Conservation (phyloP, 371 early-diverging fungal genomes). For the Haplosporangium sp. region DNA sequence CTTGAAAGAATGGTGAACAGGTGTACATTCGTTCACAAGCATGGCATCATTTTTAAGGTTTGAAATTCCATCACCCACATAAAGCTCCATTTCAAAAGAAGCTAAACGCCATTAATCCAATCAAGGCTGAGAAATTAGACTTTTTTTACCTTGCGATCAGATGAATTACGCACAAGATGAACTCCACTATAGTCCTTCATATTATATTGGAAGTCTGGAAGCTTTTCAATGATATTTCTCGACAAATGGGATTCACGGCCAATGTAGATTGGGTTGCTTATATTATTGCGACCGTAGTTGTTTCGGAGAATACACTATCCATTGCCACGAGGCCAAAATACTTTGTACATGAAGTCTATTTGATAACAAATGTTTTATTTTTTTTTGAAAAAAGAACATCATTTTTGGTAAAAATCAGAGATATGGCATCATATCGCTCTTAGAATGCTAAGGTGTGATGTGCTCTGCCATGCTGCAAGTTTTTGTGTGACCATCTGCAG, state of each 20-base stretch:
- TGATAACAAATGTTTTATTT: neutral
- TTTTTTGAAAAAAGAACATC: neutral
- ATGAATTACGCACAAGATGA: no score
- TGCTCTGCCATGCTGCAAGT: neutral
- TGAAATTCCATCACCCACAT: neutral
- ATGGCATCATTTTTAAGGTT: constrained; percentile 18
- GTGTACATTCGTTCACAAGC: neutral
- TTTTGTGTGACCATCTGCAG: constrained; percentile 4
- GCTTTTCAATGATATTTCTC: no score
- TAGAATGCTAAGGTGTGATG: constrained; percentile 11
- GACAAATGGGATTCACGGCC: no score
- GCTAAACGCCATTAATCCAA: no score
- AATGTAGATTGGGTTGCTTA: neutral
- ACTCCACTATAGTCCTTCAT: no score
- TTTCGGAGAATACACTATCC: neutral
- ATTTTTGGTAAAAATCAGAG: constrained; percentile 9
- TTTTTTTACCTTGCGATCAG: no score
- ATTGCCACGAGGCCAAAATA: neutral
- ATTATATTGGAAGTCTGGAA: no score
- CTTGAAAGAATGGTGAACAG: neutral
- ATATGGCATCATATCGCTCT: constrained; percentile 48
- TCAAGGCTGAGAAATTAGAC: no score
- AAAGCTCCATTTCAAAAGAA: no score
- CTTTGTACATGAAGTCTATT: neutral
- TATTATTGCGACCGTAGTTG: neutral